These are phyloP conservation scores for Fusarium chaquense DNA, from an alignment of 2,329 filamentous ascomycete genomes.

Conservation along the genomic window DNA sequence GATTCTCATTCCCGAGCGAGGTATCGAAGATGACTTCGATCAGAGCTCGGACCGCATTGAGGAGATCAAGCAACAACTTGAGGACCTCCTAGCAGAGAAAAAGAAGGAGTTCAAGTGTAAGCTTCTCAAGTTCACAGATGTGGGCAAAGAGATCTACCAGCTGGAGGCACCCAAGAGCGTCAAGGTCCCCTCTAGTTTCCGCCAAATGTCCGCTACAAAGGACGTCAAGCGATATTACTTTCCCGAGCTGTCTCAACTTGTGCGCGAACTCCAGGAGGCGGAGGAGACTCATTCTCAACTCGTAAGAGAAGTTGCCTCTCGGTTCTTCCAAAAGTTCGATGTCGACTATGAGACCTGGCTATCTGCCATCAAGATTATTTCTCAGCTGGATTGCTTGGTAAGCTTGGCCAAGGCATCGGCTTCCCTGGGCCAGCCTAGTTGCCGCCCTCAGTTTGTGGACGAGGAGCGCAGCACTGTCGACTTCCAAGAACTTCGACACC, in stretches of 20 bases:
- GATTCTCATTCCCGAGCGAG: constrained; percentile 84
- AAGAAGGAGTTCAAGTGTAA: constrained; percentile 80
- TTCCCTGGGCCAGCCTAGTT: constrained; percentile 86
- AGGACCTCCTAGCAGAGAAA: constrained; percentile 76
- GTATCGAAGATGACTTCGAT: constrained; percentile 94
- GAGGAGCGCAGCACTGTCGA: constrained; percentile 88
- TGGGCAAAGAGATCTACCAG: constrained; percentile 97
- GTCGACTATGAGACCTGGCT: constrained; percentile 88
- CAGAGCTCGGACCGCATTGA: constrained; percentile 80
- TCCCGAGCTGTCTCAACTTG: constrained; percentile 81
- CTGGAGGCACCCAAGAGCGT: constrained; percentile 87
- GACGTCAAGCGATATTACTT: constrained; percentile 96
- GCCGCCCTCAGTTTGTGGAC: constrained; percentile 88
- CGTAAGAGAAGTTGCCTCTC: constrained; percentile 83
- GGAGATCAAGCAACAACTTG: constrained; percentile 78
- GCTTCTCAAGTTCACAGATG: constrained; percentile 80
- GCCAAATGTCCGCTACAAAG: constrained; percentile 95
- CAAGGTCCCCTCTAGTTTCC: constrained; percentile 90
- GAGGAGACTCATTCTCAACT: constrained; percentile 95
- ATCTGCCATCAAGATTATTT: constrained; percentile 86
- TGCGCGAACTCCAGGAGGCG: constrained; percentile 90
- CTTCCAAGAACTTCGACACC: constrained; percentile 91
- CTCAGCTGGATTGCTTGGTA: constrained; percentile 94
- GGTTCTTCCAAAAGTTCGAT: constrained; percentile 91
- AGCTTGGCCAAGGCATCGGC: constrained; percentile 90